A percentile compares a stretch with the other conserved stretches of the same genome.
phyloP scores from a whole-genome alignment of 1,284 basidiomycete genomes.

The Ceratobasidium sp. region DNA sequence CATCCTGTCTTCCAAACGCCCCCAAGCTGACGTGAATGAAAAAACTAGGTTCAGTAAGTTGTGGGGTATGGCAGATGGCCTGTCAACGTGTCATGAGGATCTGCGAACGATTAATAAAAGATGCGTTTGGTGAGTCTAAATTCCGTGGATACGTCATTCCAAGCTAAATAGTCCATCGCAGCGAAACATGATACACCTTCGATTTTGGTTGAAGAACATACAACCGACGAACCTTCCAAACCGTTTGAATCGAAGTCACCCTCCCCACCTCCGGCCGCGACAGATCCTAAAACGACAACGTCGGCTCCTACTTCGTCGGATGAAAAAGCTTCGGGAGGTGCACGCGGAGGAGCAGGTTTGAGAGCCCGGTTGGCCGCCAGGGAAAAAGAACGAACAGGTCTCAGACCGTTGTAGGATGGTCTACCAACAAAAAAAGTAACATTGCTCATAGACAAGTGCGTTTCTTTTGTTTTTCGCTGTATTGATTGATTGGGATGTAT shows the following conservation, averaged over 20 bases:
- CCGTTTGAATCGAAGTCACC: neutral
- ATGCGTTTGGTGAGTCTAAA: constrained; percentile 47
- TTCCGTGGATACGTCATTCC: neutral
- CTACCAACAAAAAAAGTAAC: too few species aligned
- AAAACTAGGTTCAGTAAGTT: constrained; percentile 84
- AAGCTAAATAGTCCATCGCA: neutral
- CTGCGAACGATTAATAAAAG: constrained; percentile 71
- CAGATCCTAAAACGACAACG: neutral
- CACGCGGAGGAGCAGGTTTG: constrained; percentile 27
- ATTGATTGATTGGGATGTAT: neutral
- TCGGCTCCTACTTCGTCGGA: neutral
- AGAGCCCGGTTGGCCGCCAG: constrained; percentile 14
- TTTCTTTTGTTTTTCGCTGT: neutral
- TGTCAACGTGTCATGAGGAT: constrained; percentile 79
- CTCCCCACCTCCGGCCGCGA: constrained; percentile 3
- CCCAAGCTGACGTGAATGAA: too few species aligned
- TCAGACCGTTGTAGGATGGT: neutral
- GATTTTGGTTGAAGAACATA: constrained; percentile 23
- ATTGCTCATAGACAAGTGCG: too few species aligned
- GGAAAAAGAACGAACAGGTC: constrained; percentile 3
- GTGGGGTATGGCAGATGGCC: constrained; percentile 90
- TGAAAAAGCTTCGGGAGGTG: constrained; percentile 5
- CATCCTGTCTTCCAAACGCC: too few species aligned
- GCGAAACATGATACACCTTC: constrained; percentile 14
- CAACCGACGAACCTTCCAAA: neutral